Evolutionary conservation across 2,329 filamentous ascomycete species (phyloP).

Genomic region (Pezicula carpinea): DNA sequence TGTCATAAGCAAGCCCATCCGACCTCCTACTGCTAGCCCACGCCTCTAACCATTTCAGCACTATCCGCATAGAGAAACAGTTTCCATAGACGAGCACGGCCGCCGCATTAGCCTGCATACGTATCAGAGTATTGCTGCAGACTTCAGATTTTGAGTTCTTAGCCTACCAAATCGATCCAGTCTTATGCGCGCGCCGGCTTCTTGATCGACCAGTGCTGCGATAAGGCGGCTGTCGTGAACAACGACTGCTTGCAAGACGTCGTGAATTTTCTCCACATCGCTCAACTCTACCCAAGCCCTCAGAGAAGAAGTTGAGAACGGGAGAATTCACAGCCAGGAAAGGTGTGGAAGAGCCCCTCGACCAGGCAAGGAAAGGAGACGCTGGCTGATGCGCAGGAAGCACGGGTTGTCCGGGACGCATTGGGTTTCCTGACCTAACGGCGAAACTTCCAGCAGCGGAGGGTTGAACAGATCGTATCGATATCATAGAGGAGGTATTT

Average conservation of each 20-base stretch:
- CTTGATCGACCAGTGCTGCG: slow-evolving; percentile 13
- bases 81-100: slow-evolving; percentile 32
- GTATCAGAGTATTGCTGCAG: slow-evolving; percentile 10
- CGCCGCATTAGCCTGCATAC: slow-evolving; percentile 15
- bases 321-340: slow-evolving; percentile 12
- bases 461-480: not conserved
- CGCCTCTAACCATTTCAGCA: slow-evolving; percentile 3
- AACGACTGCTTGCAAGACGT: slow-evolving; percentile 14
- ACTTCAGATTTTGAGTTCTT: slow-evolving; percentile 9
- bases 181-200: slow-evolving; percentile 9
- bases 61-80: slow-evolving; percentile 38
- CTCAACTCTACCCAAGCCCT: slow-evolving; percentile 5
- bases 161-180: slow-evolving; percentile 12
- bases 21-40: not conserved
- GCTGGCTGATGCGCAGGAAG: not conserved
- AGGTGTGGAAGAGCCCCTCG: slow-evolving; percentile 5
- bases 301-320: slow-evolving; percentile 12
- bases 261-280: slow-evolving; percentile 23
- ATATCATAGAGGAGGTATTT: not conserved
- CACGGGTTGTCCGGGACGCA: not conserved
- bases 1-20: slow-evolving; percentile 2
- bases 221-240: slow-evolving; percentile 20
- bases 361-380: slow-evolving; percentile 1
- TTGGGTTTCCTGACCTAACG: not conserved
- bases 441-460: not conserved